These are phyloP conservation scores for Aristolochia contorta DNA, from an alignment of 164 flowering plant species.

Conservation along the genomic window DNA sequence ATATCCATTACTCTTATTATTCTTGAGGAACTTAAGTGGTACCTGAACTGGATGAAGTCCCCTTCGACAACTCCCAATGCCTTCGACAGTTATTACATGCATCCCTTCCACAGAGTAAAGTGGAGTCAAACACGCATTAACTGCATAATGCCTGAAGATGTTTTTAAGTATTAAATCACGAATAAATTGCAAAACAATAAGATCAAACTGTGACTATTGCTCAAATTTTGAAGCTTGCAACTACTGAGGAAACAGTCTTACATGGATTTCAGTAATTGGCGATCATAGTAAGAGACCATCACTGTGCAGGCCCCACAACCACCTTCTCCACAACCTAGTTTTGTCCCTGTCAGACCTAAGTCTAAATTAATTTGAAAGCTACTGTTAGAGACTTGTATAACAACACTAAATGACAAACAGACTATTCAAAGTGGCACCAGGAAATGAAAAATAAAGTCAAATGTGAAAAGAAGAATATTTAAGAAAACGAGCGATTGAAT, in stretches of 20 bases:
- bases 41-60: constrained; percentile 97
- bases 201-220: neutral
- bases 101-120: constrained; percentile 95
- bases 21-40: neutral
- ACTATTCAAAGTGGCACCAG: no score
- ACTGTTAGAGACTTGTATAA: constrained; percentile 1
- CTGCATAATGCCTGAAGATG: constrained; percentile 73
- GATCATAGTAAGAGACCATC: constrained; percentile 78
- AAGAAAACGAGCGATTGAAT: no score
- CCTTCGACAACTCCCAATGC: constrained; percentile 56
- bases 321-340: constrained; percentile 98
- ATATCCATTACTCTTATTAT: no score
- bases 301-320: constrained; percentile 99
- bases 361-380: constrained; percentile 27
- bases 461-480: no score
- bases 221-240: no score
- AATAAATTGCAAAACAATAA: neutral
- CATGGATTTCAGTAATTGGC: constrained; percentile 51
- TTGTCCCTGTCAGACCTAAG: constrained; percentile 82
- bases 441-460: no score
- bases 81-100: constrained; percentile 96
- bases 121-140: constrained; percentile 97
- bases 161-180: constrained; percentile 1
- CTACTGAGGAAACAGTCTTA: constrained; percentile 31
- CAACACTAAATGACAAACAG: neutral